Evolutionary conservation across 2,329 filamentous ascomycete species (phyloP).

Genomic region (Lasiodiplodia gonubiensis): DNA sequence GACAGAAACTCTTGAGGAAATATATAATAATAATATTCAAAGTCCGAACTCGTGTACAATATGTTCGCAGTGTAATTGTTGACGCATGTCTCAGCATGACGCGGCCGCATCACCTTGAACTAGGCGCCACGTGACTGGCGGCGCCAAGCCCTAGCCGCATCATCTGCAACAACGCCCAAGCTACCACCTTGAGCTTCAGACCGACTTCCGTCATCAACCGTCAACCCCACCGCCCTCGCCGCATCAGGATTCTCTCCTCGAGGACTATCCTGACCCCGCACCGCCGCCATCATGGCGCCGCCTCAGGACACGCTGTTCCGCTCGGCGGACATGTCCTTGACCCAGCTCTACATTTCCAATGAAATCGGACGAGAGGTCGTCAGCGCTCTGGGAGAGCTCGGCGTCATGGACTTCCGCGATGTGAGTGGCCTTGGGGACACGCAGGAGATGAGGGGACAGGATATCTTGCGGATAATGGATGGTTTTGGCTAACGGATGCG

Average conservation of each 20-base stretch:
- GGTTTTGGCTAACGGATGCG: neutral
- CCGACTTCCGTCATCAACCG: slow-evolving; percentile 7
- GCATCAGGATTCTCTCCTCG: slow-evolving; percentile 13
- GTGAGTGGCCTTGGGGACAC: slow-evolving; percentile 60
- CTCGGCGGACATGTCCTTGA: slow-evolving; percentile 99
- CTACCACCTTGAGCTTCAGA: slow-evolving; percentile 20
- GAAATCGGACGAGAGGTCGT: slow-evolving; percentile 98
- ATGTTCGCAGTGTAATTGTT: neutral
- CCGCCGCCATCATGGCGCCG: slow-evolving; percentile 60
- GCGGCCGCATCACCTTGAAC: neutral
- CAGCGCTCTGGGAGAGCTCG: slow-evolving; percentile 93
- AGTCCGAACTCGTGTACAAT: neutral
- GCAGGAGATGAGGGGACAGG: neutral
- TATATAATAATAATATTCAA: neutral
- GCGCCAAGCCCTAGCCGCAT: slow-evolving; percentile 12
- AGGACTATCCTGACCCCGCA: slow-evolving; percentile 14
- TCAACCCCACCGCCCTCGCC: slow-evolving; percentile 1
- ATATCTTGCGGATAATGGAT: neutral
- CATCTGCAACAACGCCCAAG: slow-evolving; percentile 25
- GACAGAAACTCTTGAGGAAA: neutral
- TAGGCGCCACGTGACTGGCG: slow-evolving; percentile 3
- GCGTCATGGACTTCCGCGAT: slow-evolving; percentile 95
- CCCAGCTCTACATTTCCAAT: slow-evolving; percentile 98
- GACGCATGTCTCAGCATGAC: neutral
- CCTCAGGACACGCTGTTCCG: slow-evolving; percentile 93